Evolutionary conservation across 2,329 filamentous ascomycete genomes (phyloP).

Genomic region (Colletotrichum australisinense): DNA sequence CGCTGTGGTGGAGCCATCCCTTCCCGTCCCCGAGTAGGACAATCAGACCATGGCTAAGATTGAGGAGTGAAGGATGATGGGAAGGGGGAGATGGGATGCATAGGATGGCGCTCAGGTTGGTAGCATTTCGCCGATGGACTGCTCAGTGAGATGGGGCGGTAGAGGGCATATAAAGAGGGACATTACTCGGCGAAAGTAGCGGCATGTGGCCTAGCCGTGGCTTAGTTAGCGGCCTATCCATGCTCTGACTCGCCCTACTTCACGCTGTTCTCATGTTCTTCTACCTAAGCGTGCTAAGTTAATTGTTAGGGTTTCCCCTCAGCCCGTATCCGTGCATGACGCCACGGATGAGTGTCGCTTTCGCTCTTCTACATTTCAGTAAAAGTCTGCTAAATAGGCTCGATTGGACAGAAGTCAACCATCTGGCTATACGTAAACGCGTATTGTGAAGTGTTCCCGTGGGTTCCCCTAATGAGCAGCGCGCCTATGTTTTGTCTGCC

Average conservation of each 20-base stretch:
- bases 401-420: too few species aligned
- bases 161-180: constrained; percentile 5
- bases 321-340: too few species aligned
- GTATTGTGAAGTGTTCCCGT: too few species aligned
- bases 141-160: not conserved
- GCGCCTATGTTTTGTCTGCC: too few species aligned
- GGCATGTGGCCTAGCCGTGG: not conserved
- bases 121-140: constrained; percentile 6
- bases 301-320: too few species aligned
- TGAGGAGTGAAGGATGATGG: not conserved
- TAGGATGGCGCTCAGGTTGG: constrained; percentile 10
- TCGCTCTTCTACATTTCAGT: too few species aligned
- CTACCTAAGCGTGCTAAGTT: too few species aligned
- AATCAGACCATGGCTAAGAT: not conserved
- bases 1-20: constrained; percentile 22
- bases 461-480: too few species aligned
- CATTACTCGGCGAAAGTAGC: constrained; percentile 6
- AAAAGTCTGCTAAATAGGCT: too few species aligned
- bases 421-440: too few species aligned
- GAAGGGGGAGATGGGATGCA: not conserved
- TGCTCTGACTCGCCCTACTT: not conserved
- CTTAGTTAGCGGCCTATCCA: not conserved
- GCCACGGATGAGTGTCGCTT: too few species aligned
- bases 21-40: not conserved
- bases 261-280: not conserved